Percentiles rank a stretch among this genome's conserved stretches.
These are phyloP conservation scores for Pseudophaeomoniella oleicola DNA, from an alignment of 2,329 filamentous ascomycete genomes.

Conservation along the genomic window DNA sequence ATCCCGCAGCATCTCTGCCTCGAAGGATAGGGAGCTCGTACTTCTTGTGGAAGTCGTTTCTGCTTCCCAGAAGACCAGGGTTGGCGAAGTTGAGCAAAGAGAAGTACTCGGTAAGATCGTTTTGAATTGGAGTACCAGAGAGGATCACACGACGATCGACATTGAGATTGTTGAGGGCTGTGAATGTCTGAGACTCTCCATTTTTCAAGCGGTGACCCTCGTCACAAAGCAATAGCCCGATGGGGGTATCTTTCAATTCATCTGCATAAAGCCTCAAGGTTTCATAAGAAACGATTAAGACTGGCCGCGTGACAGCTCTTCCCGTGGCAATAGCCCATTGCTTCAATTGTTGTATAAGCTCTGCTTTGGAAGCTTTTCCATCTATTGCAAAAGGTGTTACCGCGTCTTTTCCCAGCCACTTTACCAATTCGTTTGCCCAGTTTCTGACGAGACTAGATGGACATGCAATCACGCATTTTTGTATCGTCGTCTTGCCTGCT, in stretches of 20 bases:
- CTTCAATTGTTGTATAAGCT: conserved; percentile 73
- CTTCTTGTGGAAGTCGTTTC: conserved; percentile 81
- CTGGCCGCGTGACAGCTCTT: conserved; percentile 76
- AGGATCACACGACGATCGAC: conserved; percentile 86
- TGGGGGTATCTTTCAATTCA: conserved; percentile 75
- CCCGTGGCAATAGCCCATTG: conserved; percentile 92
- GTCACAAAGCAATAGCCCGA: conserved; percentile 86
- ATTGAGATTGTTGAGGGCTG: conserved; percentile 75
- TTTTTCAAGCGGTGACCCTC: conserved; percentile 96
- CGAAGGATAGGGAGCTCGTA: conserved; percentile 87
- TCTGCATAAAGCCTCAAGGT: conserved; percentile 83
- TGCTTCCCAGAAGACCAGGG: conserved; percentile 75
- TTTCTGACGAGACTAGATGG: conserved; percentile 93
- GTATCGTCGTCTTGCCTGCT: conserved; percentile 83
- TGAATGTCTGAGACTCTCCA: conserved; percentile 89
- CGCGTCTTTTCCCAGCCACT: conserved; percentile 89
- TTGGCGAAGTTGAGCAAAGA: conserved; percentile 93
- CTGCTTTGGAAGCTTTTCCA: conserved; percentile 89
- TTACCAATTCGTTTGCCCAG: conserved; percentile 92
- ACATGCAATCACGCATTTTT: conserved; percentile 93
- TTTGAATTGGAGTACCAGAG: conserved; percentile 94
- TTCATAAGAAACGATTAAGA: conserved; percentile 96
- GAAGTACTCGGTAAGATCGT: conserved; percentile 97
- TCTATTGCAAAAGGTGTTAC: conserved; percentile 91
- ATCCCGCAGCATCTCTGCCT: conserved; percentile 79